Conservation (phyloP, 1,284 basidiomycete genomes). For the Paramarasmius palmivorus region DNA sequence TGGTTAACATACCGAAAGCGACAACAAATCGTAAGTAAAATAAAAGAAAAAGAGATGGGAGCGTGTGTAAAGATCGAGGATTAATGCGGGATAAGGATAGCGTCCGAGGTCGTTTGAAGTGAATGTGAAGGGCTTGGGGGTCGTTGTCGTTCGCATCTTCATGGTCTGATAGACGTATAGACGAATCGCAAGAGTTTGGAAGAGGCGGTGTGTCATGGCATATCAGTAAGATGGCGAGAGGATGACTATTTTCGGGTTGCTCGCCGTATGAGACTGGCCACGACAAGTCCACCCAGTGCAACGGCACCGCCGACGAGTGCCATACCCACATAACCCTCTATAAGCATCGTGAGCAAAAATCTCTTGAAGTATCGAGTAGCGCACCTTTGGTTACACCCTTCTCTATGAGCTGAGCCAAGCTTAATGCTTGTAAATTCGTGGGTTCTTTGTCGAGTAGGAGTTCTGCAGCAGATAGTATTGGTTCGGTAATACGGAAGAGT, state of each 20-base stretch:
- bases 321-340: slow-evolving; percentile 94
- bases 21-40: slow-evolving; percentile 1
- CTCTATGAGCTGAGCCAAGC: slow-evolving; percentile 84
- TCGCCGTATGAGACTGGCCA: slow-evolving; percentile 86
- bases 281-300: slow-evolving; percentile 80
- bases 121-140: too few relatives aligned
- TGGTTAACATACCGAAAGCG: background rate
- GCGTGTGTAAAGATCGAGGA: background rate
- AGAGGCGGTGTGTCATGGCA: slow-evolving; percentile 11
- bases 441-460: slow-evolving; percentile 93
- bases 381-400: slow-evolving; percentile 83
- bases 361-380: slow-evolving; percentile 21
- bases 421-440: slow-evolving; percentile 90
- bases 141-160: background rate
- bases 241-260: slow-evolving; percentile 66
- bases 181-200: slow-evolving; percentile 7
- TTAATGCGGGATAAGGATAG: background rate
- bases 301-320: slow-evolving; percentile 90
- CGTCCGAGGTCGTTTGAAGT: too few relatives aligned
- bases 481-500: background rate
- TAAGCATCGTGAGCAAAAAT: slow-evolving; percentile 9
- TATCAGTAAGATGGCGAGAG: slow-evolving; percentile 18
- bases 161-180: background rate
- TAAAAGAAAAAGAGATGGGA: slow-evolving; percentile 4
- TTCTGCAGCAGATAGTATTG: slow-evolving; percentile 44